Base-by-base conservation (phyloP, 192 early-diverging fungal species). In the Entomortierella beljakovae region DNA sequence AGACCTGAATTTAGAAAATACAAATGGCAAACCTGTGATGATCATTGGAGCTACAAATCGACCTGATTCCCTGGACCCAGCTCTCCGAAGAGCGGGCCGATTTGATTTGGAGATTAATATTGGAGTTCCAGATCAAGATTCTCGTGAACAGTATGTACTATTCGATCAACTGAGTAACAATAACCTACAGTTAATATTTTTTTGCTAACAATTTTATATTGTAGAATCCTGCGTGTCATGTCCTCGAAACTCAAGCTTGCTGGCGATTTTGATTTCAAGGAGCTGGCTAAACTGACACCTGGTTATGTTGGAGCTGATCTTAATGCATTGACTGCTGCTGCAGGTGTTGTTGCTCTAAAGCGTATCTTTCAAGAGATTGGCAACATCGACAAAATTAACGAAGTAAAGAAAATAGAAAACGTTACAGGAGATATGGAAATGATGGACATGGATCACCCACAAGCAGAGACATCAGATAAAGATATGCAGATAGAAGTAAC, bases 31-130 rank as follows among this genome's bases (percentile, higher is more conserved):
- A 68, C 93, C 97, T 18, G 96, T 99, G 9, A 96, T 99, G 86
- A 95, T 99, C 55, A 99, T 99, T 84, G 98, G 97, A 40, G 98
- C 98, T 25, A 99, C 98, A 35, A 99, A 99, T 83, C 85, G 98
- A 66, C 98, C 98, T 5, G 98, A 99, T 84, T 95, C 96, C 82
- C 91, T 99, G 60, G 98, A 99, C 85, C 92, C 96, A 26, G 98
- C 98, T 33, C 86, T 99, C 61, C 82, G 98, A 50, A 92, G 98
- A 74, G 96, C 98, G 68, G 98, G 98, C 35, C 93, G 98, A 84
- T 91, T 99, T 61, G 98, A 99, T 84, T 91, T 98, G 83, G 88
- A 97, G 37, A 98, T 99, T 73, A 98, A 98, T 86, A 97, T 99
- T 81, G 88, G 92, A 9, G 96, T 99, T 5, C 98, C 98, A 0